phyloP scores from a whole-genome alignment of 148 eudicot genomes.

The Diospyros lotus region DNA sequence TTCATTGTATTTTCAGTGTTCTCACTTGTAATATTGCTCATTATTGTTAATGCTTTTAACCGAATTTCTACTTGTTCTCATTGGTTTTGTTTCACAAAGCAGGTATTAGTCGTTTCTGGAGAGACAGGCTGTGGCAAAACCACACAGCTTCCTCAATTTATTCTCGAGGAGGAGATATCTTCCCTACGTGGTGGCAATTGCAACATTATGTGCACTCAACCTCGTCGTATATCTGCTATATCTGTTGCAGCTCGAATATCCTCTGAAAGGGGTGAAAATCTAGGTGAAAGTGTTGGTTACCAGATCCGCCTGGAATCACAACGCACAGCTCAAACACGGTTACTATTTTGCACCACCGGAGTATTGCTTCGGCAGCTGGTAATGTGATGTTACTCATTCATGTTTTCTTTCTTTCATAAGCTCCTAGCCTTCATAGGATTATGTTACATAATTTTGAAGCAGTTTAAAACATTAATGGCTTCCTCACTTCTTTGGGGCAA shows the following conservation, averaged over 20 bases:
- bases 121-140: constrained; percentile 99
- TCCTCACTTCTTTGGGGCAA: background rate
- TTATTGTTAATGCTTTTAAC: background rate
- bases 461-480: background rate
- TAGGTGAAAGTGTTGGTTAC: constrained; percentile 93
- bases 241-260: constrained; percentile 93
- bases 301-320: constrained; percentile 90
- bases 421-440: background rate
- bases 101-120: constrained; percentile 98
- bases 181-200: constrained; percentile 71
- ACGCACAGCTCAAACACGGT: constrained; percentile 70
- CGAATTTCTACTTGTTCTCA: constrained; percentile 7
- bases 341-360: constrained; percentile 95
- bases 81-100: constrained; percentile 13
- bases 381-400: constrained; percentile 14
- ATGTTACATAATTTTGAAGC: background rate
- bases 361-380: constrained; percentile 87
- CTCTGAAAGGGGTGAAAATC: constrained; percentile 86
- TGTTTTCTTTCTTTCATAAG: background rate
- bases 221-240: constrained; percentile 96
- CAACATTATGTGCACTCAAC: constrained; percentile 93
- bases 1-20: background rate
- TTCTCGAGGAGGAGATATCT: constrained; percentile 86
- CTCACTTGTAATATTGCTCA: background rate
- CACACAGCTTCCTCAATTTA: constrained; percentile 92